phyloP scores from a whole-genome alignment of 371 early-diverging fungal species.

The Syncephalastrum sp. region DNA sequence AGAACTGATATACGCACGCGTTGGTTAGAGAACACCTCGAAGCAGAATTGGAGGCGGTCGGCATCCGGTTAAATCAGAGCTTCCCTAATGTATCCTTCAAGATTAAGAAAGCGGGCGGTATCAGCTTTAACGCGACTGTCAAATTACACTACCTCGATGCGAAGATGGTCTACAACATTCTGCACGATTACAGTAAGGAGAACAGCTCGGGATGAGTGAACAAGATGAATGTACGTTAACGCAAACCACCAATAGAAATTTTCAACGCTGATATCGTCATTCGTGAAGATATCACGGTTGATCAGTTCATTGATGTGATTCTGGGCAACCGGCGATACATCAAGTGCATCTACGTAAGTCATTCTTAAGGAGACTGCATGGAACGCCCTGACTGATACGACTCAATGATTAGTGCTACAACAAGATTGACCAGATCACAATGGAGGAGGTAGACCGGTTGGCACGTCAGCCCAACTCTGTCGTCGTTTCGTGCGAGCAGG shows the following conservation, averaged over 20 bases:
- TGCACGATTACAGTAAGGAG: conserved; percentile 90
- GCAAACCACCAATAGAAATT: conserved; percentile 56
- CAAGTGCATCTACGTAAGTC: conserved; percentile 88
- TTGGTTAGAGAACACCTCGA: conserved; percentile 81
- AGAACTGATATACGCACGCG: background rate
- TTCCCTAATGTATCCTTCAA: conserved; percentile 97
- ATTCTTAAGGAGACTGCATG: background rate
- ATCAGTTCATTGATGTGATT: conserved; percentile 99
- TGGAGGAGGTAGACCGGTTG: conserved; percentile 95
- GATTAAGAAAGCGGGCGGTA: conserved; percentile 98
- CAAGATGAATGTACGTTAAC: background rate
- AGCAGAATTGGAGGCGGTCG: conserved; percentile 97
- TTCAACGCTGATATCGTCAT: conserved; percentile 99
- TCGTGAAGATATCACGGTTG: conserved; percentile 96
- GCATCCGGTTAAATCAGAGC: conserved; percentile 93
- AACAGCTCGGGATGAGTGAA: background rate
- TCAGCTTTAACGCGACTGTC: conserved; percentile 91
- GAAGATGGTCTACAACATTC: conserved; percentile 89
- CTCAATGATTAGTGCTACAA: conserved; percentile 72
- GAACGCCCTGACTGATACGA: too few species aligned
- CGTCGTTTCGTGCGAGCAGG: conserved; percentile 89
- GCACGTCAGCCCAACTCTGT: conserved; percentile 89
- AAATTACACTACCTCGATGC: conserved; percentile 90
- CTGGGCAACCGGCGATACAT: conserved; percentile 98
- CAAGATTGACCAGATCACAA: conserved; percentile 97